Percentiles rank a stretch among this genome's conserved stretches.
Conservation (phyloP, 768 basidiomycete genomes). For the Pleurotus platypus region DNA sequence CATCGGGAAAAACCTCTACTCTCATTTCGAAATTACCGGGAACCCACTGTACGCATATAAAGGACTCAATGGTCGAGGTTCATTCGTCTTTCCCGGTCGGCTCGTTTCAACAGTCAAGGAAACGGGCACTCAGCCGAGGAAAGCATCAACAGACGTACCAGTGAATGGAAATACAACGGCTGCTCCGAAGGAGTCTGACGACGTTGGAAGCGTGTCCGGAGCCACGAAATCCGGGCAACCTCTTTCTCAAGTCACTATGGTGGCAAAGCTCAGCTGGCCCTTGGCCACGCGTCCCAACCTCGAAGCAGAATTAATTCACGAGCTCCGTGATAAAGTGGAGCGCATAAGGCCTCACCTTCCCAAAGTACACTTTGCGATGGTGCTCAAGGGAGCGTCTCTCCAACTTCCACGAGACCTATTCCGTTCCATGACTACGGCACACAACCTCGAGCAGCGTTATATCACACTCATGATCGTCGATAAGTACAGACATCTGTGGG, state of each 20-base stretch:
- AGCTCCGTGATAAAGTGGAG: constrained; percentile 8
- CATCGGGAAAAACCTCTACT: not conserved
- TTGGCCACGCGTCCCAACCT: not conserved
- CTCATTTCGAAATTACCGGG: not conserved
- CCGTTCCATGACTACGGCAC: not conserved
- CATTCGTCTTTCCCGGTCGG: constrained; percentile 11
- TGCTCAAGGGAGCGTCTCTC: constrained; percentile 5
- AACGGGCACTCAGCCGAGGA: no score
- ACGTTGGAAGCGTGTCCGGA: not conserved
- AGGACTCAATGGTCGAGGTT: constrained; percentile 16
- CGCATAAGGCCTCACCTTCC: constrained; percentile 13
- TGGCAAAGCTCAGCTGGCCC: constrained; percentile 16
- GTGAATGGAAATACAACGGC: not conserved
- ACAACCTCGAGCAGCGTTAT: constrained; percentile 10
- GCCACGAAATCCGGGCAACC: not conserved
- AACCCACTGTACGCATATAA: constrained; percentile 7
- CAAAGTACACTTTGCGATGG: not conserved
- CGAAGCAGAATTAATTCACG: constrained; percentile 10
- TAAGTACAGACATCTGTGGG: constrained; percentile 18
- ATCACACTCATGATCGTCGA: constrained; percentile 16
- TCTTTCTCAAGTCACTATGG: not conserved
- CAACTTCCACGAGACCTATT: constrained; percentile 8
- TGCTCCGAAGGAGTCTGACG: not conserved
- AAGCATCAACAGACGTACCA: no score
- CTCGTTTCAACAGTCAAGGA: not conserved